Percentiles rank a stretch among this genome's conserved stretches.
Conservation (phyloP, 495 filamentous ascomycete genomes). For the Aspergillus sclerotiicarbonarius region DNA sequence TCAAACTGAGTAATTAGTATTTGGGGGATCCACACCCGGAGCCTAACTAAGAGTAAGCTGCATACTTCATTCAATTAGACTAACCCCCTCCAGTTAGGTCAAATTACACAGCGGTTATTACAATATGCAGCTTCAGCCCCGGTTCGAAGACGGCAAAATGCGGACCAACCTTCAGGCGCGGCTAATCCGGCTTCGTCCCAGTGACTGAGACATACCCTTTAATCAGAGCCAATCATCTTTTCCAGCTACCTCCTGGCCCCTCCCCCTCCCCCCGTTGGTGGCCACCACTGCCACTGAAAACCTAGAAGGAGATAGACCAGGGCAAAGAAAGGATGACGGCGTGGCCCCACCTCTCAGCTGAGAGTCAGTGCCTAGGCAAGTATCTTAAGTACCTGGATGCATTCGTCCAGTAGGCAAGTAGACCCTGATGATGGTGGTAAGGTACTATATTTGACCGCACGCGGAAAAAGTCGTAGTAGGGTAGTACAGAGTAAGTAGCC, state of each 20-base stretch:
- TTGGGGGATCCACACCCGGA: no score
- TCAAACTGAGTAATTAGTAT: no score
- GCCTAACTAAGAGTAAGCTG: no score
- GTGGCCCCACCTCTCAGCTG: not conserved
- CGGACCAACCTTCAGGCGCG: slow-evolving; percentile 14
- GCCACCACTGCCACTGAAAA: not conserved
- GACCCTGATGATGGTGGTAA: not conserved
- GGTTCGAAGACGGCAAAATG: slow-evolving; percentile 15
- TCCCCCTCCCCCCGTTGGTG: no score
- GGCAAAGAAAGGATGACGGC: not conserved
- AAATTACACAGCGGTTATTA: not conserved
- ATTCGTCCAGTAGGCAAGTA: slow-evolving; percentile 2
- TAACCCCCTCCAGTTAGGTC: no score
- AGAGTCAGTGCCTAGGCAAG: not conserved
- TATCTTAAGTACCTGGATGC: not conserved
- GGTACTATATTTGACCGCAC: no score
- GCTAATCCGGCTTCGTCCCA: slow-evolving; percentile 14
- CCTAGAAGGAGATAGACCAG: not conserved
- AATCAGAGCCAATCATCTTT: not conserved
- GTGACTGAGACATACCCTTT: slow-evolving; percentile 6
- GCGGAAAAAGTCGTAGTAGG: not conserved
- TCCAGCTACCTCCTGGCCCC: not conserved
- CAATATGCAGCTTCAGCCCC: slow-evolving; percentile 1
- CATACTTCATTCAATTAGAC: no score
- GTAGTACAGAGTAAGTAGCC: not conserved